Conservation (phyloP, 148 eudicot species). For the Nepenthes gracilis region DNA sequence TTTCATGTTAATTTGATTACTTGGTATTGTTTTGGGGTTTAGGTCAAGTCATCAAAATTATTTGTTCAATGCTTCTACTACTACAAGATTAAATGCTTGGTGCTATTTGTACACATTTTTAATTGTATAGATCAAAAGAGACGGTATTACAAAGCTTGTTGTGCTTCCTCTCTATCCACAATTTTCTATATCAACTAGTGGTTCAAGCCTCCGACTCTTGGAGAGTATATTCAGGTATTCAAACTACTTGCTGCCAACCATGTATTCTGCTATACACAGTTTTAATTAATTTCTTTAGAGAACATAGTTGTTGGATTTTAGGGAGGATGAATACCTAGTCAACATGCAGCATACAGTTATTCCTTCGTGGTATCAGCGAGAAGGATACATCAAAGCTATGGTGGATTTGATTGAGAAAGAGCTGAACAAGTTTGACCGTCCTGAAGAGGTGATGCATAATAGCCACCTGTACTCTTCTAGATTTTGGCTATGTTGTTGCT, state of each 20-base stretch:
- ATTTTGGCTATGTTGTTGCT: not conserved
- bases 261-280: not conserved
- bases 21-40: not conserved
- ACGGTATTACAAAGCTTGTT: slow-evolving; percentile 82
- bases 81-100: no score
- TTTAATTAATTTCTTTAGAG: not conserved
- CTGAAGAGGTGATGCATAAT: slow-evolving; percentile 50
- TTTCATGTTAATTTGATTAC: no score
- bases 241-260: not conserved
- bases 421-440: slow-evolving; percentile 42
- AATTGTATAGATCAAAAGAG: slow-evolving; percentile 58
- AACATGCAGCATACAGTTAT: slow-evolving; percentile 98
- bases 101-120: slow-evolving; percentile 4
- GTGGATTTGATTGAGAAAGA: slow-evolving; percentile 74
- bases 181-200: slow-evolving; percentile 96
- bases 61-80: no score
- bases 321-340: slow-evolving; percentile 93
- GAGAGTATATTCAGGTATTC: slow-evolving; percentile 89
- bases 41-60: not conserved
- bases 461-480: not conserved
- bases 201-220: slow-evolving; percentile 89
- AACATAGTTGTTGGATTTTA: slow-evolving; percentile 10
- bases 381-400: slow-evolving; percentile 92
- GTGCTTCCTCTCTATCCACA: slow-evolving; percentile 99
- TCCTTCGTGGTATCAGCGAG: slow-evolving; percentile 99